Evolutionary conservation across 306 rosid genomes (phyloP).

Genomic region (Vigna unguiculata): DNA sequence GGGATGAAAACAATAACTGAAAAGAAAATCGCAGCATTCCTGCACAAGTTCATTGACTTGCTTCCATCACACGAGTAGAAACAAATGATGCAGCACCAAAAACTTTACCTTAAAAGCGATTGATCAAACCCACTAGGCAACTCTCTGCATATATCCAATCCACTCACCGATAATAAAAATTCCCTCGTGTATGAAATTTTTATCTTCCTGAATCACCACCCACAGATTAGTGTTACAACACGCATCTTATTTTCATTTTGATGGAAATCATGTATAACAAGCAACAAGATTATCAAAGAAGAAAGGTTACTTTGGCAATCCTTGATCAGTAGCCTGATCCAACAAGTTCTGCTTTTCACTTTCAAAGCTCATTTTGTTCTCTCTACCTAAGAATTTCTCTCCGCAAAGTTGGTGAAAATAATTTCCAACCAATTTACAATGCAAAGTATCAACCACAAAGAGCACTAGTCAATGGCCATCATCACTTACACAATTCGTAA

Average conservation of each 20-base stretch:
- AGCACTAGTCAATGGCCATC: slow-evolving; percentile 34
- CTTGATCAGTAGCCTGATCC: slow-evolving; percentile 59
- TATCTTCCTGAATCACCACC: slow-evolving; percentile 63
- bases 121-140: slow-evolving; percentile 81
- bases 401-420: slow-evolving; percentile 42
- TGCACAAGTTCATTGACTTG: background rate
- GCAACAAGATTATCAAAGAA: slow-evolving; percentile 17
- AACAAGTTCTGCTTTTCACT: slow-evolving; percentile 53
- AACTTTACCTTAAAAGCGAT: slow-evolving; percentile 72
- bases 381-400: slow-evolving; percentile 41
- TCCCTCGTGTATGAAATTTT: slow-evolving; percentile 73
- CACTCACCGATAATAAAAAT: slow-evolving; percentile 78
- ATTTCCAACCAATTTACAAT: slow-evolving; percentile 40
- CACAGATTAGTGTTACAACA: slow-evolving; percentile 37
- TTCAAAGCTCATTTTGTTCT: slow-evolving; percentile 74
- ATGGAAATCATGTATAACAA: slow-evolving; percentile 1
- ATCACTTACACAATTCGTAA: slow-evolving; percentile 36
- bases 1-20: slow-evolving; percentile 9
- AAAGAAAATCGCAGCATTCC: slow-evolving; percentile 18
- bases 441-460: slow-evolving; percentile 39
- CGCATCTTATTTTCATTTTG: slow-evolving; percentile 26
- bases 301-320: slow-evolving; percentile 62
- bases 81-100: background rate
- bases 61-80: slow-evolving; percentile 1
- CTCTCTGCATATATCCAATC: slow-evolving; percentile 77